Base-by-base conservation (phyloP, 202 grass and related monocot genomes). In the Setaria italica region DNA sequence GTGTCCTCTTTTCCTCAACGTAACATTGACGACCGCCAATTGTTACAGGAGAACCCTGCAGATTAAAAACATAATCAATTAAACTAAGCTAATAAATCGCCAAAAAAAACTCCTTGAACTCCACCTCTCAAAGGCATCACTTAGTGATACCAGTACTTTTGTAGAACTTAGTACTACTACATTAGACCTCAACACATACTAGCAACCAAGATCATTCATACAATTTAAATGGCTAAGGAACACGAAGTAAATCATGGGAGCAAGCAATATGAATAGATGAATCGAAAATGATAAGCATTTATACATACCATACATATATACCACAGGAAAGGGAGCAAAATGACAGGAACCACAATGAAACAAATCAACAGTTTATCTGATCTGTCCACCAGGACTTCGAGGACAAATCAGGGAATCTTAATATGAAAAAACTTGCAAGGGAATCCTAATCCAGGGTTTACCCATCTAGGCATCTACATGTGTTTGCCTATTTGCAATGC, bases 1-100 rank as follows among this genome's bases (percentile, higher is more conserved):
- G 89, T 17, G 92, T 73, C 72, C 92, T 82, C 86, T 97, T 97
- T 88, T 94, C 94, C 88, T 97, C 94, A 4, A 97, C 77, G 7
- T 83, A 91, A 81, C 86, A 91, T 84, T 92, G 88, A 35, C 92
- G 92, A 42, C 86, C 88, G 0, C 81, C 92, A 79, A 97, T 94
- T 66, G 82, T 84, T 79, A 97, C 65, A 59, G 92, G 90, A 20
- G 84, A 88, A 78, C 88, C 92, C 94, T 97, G 88, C 37, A 74
- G 78, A 57, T 79, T 20, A 72, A 70, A 92, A 51, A 67, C 29
- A 83, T 71, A 90, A 71, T 51, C 51, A 32, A 17, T 64, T 46
- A 54, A 46, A 85, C 47, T 78, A 4, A 25, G 29, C 20, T 88
- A 68, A 88, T 55, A 41, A 80, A 78, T 56, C 8, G 14, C 62